Conservation (phyloP, 2,329 filamentous ascomycete species). For the Didymella keratinophila region DNA sequence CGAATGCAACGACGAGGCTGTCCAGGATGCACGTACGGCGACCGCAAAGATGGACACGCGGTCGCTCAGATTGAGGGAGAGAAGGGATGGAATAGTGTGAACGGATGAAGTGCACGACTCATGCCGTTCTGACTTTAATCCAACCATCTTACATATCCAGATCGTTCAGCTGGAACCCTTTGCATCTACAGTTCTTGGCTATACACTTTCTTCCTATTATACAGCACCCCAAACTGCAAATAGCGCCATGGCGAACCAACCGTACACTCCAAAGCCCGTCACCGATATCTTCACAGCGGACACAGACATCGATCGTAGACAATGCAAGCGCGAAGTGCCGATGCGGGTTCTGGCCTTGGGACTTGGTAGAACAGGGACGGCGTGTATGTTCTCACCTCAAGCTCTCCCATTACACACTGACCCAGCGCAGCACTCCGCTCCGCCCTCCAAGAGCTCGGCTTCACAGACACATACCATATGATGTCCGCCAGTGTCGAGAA, state of each 20-base stretch:
- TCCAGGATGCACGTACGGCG: not conserved
- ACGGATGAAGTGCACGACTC: not conserved
- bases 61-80: not conserved
- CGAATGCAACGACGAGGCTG: conserved; percentile 4
- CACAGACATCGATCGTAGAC: conserved; percentile 59
- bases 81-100: not conserved
- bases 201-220: not conserved
- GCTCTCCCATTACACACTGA: not conserved
- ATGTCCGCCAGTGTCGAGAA: conserved; percentile 74
- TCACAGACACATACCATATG: conserved; percentile 50
- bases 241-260: not conserved
- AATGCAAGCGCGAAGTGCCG: not conserved
- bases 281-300: conserved; percentile 26
- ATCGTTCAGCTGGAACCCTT: not conserved
- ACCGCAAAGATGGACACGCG: not conserved
- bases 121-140: not conserved
- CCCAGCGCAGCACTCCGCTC: conserved; percentile 58
- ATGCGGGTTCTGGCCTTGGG: not conserved
- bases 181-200: not conserved
- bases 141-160: not conserved
- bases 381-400: not conserved
- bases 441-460: conserved; percentile 71
- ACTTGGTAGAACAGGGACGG: not conserved
- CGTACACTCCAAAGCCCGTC: conserved; percentile 19
- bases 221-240: not conserved